phyloP scores from a whole-genome alignment of 1,284 basidiomycete species.

The Ustilago xerochloae region DNA sequence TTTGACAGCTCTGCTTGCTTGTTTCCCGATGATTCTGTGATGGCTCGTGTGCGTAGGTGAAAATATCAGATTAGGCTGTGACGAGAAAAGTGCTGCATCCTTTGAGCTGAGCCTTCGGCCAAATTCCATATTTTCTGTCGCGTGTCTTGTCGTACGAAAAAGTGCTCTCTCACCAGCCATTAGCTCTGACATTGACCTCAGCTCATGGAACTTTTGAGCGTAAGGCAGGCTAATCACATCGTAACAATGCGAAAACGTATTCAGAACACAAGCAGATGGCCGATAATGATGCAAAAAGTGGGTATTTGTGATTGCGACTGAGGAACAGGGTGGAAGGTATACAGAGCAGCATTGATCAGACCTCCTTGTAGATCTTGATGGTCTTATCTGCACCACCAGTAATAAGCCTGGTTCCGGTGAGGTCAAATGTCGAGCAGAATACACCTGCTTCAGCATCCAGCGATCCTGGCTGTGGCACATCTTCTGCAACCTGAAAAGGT shows the following conservation, averaged over 20 bases:
- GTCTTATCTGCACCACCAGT: conserved; percentile 97
- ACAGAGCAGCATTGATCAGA: conserved; percentile 2
- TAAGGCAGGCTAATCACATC: too few relatives aligned
- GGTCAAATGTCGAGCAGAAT: conserved; percentile 94
- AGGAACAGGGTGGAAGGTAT: too few relatives aligned
- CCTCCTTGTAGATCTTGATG: conserved; percentile 58
- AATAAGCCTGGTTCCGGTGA: conserved; percentile 89
- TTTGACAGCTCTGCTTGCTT: not conserved
- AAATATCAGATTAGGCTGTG: conserved; percentile 7
- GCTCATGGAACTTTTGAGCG: too few relatives aligned
- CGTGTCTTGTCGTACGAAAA: not conserved
- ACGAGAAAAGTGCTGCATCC: not conserved
- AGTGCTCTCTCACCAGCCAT: not conserved
- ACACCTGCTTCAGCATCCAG: conserved; percentile 92
- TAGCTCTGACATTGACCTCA: too few relatives aligned
- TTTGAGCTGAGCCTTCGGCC: not conserved
- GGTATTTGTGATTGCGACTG: too few relatives aligned
- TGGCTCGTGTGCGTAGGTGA: conserved; percentile 3
- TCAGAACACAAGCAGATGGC: too few relatives aligned
- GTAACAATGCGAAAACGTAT: too few relatives aligned
- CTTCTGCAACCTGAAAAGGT: conserved; percentile 92
- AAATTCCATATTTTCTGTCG: not conserved
- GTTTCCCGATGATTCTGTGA: conserved; percentile 6
- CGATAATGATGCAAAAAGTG: too few relatives aligned
- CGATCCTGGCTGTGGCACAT: conserved; percentile 94